Conservation (phyloP, 116 monocot species). For the Phalaenopsis hybrid region DNA sequence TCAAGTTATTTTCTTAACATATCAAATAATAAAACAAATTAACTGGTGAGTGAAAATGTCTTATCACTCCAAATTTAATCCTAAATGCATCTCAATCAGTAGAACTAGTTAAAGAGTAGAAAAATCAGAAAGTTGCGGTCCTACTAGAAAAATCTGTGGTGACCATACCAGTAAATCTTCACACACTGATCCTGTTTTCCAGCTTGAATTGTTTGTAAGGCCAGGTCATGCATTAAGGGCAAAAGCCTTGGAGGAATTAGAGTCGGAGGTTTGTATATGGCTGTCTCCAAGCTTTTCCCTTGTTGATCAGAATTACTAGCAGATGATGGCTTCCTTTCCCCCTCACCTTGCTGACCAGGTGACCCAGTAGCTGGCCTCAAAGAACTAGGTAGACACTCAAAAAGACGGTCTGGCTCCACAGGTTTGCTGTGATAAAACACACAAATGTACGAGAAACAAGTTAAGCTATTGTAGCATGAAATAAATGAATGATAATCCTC, state of each 20-base stretch:
- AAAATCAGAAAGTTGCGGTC: background rate
- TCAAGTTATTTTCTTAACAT: background rate
- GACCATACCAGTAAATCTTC: constrained; percentile 51
- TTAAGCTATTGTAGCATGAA: background rate
- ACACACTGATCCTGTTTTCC: constrained; percentile 59
- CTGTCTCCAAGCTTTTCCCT: constrained; percentile 38
- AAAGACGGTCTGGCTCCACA: constrained; percentile 55
- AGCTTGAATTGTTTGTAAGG: constrained; percentile 67
- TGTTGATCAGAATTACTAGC: constrained; percentile 36
- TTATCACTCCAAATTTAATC: background rate
- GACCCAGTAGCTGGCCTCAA: constrained; percentile 51
- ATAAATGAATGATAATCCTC: background rate
- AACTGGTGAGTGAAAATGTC: background rate
- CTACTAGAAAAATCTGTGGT: background rate
- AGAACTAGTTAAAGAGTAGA: background rate
- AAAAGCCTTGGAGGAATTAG: constrained; percentile 77
- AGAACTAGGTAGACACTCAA: constrained; percentile 66
- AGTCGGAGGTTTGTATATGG: constrained; percentile 60
- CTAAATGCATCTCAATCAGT: background rate
- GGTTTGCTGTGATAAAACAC: constrained; percentile 50
- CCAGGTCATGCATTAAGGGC: constrained; percentile 69
- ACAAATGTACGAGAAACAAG: background rate
- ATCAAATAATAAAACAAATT: background rate
- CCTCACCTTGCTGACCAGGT: constrained; percentile 29
- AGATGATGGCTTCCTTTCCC: constrained; percentile 20